Percentiles rank a stretch among this genome's conserved stretches.
Evolutionary conservation across 768 basidiomycete species (phyloP).

Genomic region (Hericium rajendrae): DNA sequence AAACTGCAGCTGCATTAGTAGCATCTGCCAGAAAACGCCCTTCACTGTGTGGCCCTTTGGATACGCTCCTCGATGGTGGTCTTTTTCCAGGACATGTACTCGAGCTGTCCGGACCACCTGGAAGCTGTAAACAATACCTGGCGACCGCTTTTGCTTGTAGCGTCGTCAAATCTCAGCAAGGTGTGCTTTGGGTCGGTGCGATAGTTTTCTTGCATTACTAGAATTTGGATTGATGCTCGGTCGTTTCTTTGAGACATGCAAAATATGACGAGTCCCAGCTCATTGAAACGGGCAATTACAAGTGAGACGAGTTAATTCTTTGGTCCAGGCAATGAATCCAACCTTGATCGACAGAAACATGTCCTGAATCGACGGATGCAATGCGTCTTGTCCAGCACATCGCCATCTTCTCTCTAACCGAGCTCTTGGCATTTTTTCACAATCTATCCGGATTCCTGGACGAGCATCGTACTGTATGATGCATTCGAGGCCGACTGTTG

Average conservation of each 20-base stretch:
- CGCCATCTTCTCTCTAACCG: constrained; percentile 36
- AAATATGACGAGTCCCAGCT: constrained; percentile 32
- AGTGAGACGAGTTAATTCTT: constrained; percentile 1
- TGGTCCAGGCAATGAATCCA: background rate
- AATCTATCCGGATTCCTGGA: constrained; percentile 39
- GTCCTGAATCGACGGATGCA: constrained; percentile 12
- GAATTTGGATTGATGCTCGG: constrained; percentile 2
- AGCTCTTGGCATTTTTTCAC: constrained; percentile 50
- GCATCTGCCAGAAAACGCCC: constrained; percentile 24
- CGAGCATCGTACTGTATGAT: constrained; percentile 34
- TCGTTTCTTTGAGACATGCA: constrained; percentile 32
- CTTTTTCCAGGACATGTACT: constrained; percentile 51
- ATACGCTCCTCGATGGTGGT: constrained; percentile 55
- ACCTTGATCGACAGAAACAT: constrained; percentile 11
- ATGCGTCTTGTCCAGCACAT: constrained; percentile 29
- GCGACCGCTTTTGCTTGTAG: constrained; percentile 39
- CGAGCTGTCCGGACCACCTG: constrained; percentile 72
- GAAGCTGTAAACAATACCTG: constrained; percentile 52
- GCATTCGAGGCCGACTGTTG: too few species aligned
- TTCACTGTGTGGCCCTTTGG: constrained; percentile 40
- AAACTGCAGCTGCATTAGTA: constrained; percentile 42
- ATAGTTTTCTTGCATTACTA: background rate
- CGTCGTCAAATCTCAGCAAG: constrained; percentile 37
- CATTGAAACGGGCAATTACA: constrained; percentile 20
- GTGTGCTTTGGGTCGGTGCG: constrained; percentile 61